A percentile compares a stretch with the other conserved stretches of the same genome.
Conservation (phyloP, 345 rosid genomes). For the Lepidium didymum region DNA sequence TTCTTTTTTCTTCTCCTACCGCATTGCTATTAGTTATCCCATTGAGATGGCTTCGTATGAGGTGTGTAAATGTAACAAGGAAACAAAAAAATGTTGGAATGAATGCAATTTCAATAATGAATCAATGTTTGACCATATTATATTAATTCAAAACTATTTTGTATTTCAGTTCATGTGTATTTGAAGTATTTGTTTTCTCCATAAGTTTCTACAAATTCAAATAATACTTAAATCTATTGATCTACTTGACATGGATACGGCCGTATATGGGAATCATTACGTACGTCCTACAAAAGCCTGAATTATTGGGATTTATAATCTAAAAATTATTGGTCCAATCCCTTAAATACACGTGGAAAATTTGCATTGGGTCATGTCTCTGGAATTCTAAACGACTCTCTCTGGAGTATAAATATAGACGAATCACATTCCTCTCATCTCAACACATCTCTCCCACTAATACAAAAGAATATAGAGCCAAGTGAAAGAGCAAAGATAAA, state of each 20-base stretch:
- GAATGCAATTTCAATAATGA: too few relatives aligned
- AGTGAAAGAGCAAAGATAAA: not conserved
- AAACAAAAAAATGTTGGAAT: too few relatives aligned
- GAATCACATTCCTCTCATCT: not conserved
- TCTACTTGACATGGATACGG: not conserved
- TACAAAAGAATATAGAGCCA: not conserved
- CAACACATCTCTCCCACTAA: not conserved
- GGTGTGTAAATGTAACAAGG: not conserved
- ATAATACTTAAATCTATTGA: not conserved
- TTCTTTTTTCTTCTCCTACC: not conserved
- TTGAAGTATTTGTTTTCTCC: not conserved
- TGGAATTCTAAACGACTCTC: slow-evolving; percentile 47
- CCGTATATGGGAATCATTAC: not conserved
- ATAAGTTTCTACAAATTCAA: not conserved
- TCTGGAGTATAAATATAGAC: slow-evolving; percentile 26
- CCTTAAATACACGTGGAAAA: slow-evolving; percentile 42
- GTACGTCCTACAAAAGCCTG: slow-evolving; percentile 18
- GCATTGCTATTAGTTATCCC: not conserved
- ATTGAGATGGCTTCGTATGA: not conserved
- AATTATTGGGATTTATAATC: slow-evolving; percentile 5
- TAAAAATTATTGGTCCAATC: not conserved
- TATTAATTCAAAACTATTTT: not conserved
- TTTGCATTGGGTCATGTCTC: slow-evolving; percentile 13
- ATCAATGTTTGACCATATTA: not conserved
- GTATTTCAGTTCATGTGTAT: not conserved